phyloP scores from a whole-genome alignment of 2,329 filamentous ascomycete genomes.

The Leptosphaerulina australis region DNA sequence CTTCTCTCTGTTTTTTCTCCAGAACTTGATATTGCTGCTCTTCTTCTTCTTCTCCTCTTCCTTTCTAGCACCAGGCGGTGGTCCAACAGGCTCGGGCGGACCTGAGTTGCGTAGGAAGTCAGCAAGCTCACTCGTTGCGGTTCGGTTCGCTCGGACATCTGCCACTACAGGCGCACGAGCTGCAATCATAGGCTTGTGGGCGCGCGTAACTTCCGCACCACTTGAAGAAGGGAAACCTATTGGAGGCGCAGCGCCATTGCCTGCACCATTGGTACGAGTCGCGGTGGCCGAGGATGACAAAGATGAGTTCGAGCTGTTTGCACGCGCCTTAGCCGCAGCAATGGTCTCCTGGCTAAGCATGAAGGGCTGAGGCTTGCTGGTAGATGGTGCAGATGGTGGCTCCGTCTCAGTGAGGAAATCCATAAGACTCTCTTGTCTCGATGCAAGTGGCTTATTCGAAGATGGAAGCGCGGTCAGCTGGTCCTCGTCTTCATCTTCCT shows the following conservation, averaged over 20 bases:
- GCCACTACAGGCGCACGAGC: conserved; percentile 34
- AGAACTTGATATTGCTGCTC: conserved; percentile 37
- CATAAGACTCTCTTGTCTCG: conserved; percentile 64
- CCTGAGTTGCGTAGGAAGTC: conserved; percentile 53
- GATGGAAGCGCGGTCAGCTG: conserved; percentile 55
- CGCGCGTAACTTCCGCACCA: conserved; percentile 29
- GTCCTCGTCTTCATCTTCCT: conserved; percentile 55
- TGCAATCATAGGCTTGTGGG: conserved; percentile 37
- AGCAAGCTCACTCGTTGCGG: conserved; percentile 50
- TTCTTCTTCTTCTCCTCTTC: conserved; percentile 45
- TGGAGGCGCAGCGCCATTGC: conserved; percentile 17
- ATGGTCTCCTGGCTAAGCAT: conserved; percentile 40
- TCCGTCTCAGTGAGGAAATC: conserved; percentile 75
- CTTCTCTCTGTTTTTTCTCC: conserved; percentile 39
- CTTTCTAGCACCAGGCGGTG: conserved; percentile 23
- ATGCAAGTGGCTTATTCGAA: conserved; percentile 27
- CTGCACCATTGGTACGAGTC: conserved; percentile 19
- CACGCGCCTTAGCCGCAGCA: conserved; percentile 42
- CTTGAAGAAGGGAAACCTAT: conserved; percentile 24
- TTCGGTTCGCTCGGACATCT: conserved; percentile 28
- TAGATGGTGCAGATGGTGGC: conserved; percentile 62
- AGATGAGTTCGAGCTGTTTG: conserved; percentile 26
- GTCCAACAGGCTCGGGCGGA: conserved; percentile 39
- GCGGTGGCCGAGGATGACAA: conserved; percentile 25
- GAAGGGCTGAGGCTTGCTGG: conserved; percentile 42